Base-by-base conservation (phyloP, 495 filamentous ascomycete species). In the Hypoxylon lenormandii region DNA sequence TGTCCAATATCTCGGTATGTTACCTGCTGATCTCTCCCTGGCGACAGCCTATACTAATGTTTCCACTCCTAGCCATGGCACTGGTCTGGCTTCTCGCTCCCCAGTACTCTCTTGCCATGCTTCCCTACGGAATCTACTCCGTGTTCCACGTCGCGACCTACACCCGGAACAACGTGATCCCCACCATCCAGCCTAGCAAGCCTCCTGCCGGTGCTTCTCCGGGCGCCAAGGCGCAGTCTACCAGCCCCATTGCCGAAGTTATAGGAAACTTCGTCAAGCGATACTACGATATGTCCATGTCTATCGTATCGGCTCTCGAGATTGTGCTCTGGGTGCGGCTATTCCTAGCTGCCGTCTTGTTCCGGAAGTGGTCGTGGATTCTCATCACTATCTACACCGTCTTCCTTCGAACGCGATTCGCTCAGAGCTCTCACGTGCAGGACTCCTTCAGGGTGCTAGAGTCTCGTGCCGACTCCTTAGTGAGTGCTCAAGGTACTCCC, bases 101-200 rank as follows among this genome's bases (percentile, higher is more conserved):
- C 69, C 94, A 98, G 80, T 88, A 96, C 69, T 87, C 91, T 12
- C 85, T 97, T 65, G 95, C 96, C 30, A 87, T 98, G 70, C 86
- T 97, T 46, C 95, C 95, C 2, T 98, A 96, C 81, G 90, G 89
- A 65, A 92, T 98, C 76, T 98, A 98, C 85, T 97, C 94, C 66
- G 81, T 97, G 80, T 98, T 98, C 89, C 95, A 98, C 81, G 92
- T 98, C 62, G 89, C 92, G 23, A 97, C 95, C 23, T 92, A 92
- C 76, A 84, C 88, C 57, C 89, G 90, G 69, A 82, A 83, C 61
- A 92, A 88, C 78, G 76, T 92, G 48, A 87, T 92, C 66, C 89
- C 90, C 42, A 88, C 87, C 54, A 53, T 92, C 54, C 70, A 80
- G 22, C 81, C 86, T n/a, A 79, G 79, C 42, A 75, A 80, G 60